These are phyloP conservation scores for Fusarium sp. DNA, from an alignment of 2,329 filamentous ascomycete species.

Conservation along the genomic window DNA sequence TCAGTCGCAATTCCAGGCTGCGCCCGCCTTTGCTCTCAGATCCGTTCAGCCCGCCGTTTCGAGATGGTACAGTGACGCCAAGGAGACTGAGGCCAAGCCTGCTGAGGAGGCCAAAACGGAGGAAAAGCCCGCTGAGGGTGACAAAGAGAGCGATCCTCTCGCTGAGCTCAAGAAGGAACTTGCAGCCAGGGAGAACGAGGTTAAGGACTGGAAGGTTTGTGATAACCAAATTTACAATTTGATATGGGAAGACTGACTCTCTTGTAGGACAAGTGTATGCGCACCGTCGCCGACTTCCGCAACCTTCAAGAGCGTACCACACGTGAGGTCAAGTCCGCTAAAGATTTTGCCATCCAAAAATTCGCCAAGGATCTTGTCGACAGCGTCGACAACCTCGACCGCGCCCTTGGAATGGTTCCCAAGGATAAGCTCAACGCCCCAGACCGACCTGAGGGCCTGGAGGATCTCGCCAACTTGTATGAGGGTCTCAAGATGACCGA, in stretches of 20 bases:
- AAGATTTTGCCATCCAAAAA: constrained; percentile 93
- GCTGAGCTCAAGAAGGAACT: constrained; percentile 62
- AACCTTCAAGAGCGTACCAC: constrained; percentile 96
- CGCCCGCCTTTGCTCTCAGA: constrained; percentile 52
- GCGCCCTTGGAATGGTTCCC: constrained; percentile 83
- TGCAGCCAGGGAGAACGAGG: constrained; percentile 63
- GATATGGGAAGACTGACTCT: constrained; percentile 10
- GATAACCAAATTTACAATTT: neutral
- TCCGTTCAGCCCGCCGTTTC: constrained; percentile 47
- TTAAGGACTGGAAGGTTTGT: constrained; percentile 84
- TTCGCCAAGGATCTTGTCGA: constrained; percentile 97
- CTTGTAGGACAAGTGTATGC: constrained; percentile 88
- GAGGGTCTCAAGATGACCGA: constrained; percentile 97
- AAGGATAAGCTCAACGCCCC: constrained; percentile 72
- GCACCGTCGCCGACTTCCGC: constrained; percentile 94
- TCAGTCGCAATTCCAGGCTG: constrained; percentile 52
- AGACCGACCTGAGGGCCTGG: constrained; percentile 63
- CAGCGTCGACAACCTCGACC: constrained; percentile 96
- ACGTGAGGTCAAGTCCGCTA: constrained; percentile 87
- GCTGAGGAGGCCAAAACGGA: constrained; percentile 44
- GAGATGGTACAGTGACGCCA: constrained; percentile 63
- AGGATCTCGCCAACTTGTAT: constrained; percentile 83
- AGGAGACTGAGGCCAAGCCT: constrained; percentile 48
- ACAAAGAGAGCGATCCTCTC: constrained; percentile 51
- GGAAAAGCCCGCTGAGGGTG: constrained; percentile 44